phyloP scores from a whole-genome alignment of 192 early-diverging fungal species.

The Backusella liffmaniae region DNA sequence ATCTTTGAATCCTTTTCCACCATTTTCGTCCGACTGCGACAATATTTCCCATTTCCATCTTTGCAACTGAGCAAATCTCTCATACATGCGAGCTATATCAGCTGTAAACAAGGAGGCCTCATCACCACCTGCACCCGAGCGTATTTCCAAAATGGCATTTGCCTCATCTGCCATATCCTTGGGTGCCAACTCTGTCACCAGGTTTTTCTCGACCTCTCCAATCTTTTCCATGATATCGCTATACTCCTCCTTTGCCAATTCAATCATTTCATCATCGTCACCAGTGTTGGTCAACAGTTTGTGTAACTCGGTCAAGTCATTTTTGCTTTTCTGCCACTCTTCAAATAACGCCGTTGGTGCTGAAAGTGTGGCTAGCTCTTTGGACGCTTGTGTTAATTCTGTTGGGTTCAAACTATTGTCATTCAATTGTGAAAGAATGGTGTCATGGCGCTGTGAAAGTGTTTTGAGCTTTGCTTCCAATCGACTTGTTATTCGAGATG shows the following conservation, averaged over 20 bases:
- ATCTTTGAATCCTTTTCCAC: slow-evolving; percentile 55
- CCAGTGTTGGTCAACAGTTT: slow-evolving; percentile 10
- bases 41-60: slow-evolving; percentile 68
- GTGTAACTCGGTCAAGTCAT: slow-evolving; percentile 22
- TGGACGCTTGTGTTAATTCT: slow-evolving; percentile 21
- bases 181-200: slow-evolving; percentile 60
- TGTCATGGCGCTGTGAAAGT: slow-evolving; percentile 25
- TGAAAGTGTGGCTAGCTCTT: slow-evolving; percentile 20
- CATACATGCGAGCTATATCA: slow-evolving; percentile 76
- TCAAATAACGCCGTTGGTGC: slow-evolving; percentile 12
- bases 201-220: slow-evolving; percentile 47
- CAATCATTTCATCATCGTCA: slow-evolving; percentile 49
- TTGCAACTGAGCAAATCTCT: slow-evolving; percentile 55
- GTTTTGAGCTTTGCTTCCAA: slow-evolving; percentile 22
- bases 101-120: slow-evolving; percentile 74
- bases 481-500: slow-evolving; percentile 27
- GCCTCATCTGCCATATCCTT: slow-evolving; percentile 69
- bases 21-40: slow-evolving; percentile 44
- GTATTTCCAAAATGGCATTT: slow-evolving; percentile 71
- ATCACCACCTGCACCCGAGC: slow-evolving; percentile 78
- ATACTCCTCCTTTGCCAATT: slow-evolving; percentile 65
- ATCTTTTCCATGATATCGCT: slow-evolving; percentile 38
- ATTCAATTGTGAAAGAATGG: slow-evolving; percentile 23
- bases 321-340: slow-evolving; percentile 20
- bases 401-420: slow-evolving; percentile 11